Percentiles rank a stretch among this genome's conserved stretches.
Conservation (phyloP, 768 basidiomycete species). For the Gymnopilus dilepis region DNA sequence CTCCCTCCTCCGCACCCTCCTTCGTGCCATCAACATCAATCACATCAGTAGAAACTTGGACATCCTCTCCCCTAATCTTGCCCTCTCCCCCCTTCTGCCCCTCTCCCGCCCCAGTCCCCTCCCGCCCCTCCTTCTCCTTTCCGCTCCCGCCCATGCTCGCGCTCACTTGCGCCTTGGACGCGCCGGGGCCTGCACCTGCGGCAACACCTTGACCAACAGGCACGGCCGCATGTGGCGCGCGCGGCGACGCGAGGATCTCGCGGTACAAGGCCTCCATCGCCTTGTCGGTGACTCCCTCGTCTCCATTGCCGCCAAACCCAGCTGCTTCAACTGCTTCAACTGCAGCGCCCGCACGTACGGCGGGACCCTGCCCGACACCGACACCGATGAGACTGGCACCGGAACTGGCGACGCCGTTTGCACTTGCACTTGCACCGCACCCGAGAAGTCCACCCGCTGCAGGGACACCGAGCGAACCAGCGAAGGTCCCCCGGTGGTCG, state of each 20-base stretch:
- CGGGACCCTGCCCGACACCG: conserved; percentile 14
- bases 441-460: conserved; percentile 82
- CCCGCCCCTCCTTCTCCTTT: conserved; percentile 18
- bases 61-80: background rate
- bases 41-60: background rate
- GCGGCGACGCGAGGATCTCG: conserved; percentile 66
- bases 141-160: too few relatives aligned
- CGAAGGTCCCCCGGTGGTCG: conserved; percentile 68
- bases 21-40: background rate
- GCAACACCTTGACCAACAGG: conserved; percentile 21
- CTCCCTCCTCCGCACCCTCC: background rate
- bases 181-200: conserved; percentile 12
- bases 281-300: conserved; percentile 54
- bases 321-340: conserved; percentile 29
- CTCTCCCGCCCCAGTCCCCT: background rate
- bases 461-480: conserved; percentile 68
- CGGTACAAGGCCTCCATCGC: conserved; percentile 73
- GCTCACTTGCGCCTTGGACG: conserved; percentile 25
- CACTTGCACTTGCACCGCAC: conserved; percentile 28
- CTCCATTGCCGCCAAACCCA: conserved; percentile 18
- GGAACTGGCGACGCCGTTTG: conserved; percentile 12
- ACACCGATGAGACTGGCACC: conserved; percentile 23
- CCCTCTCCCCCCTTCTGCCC: conserved; percentile 4
- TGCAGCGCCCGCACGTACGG: conserved; percentile 29
- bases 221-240: conserved; percentile 32